A percentile compares a stretch with the other conserved stretches of the same genome.
phyloP scores from a whole-genome alignment of 2,329 filamentous ascomycete genomes.

The Tolypocladium sp. region DNA sequence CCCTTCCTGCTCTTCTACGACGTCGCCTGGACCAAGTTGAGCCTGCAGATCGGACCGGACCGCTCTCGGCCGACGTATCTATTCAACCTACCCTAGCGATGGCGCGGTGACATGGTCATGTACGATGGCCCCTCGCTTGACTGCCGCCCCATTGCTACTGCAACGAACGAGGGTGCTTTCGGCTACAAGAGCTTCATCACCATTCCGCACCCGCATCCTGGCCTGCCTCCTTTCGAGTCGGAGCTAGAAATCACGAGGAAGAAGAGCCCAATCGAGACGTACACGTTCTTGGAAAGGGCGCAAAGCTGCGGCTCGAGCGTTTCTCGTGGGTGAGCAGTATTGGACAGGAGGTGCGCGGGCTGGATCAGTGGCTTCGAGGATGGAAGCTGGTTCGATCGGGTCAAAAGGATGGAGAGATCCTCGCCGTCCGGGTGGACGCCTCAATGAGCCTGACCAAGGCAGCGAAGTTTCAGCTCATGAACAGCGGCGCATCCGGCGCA shows the following conservation, averaged over 20 bases:
- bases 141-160: neutral
- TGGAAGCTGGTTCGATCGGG: neutral
- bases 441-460: neutral
- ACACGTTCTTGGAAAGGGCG: neutral
- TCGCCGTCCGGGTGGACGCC: neutral
- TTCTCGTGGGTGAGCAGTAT: neutral
- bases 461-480: neutral
- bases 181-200: neutral
- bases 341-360: neutral
- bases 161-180: neutral
- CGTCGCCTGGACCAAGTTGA: neutral
- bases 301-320: neutral
- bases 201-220: neutral
- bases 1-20: neutral
- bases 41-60: neutral
- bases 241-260: neutral
- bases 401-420: neutral
- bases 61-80: neutral
- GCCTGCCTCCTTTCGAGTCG: neutral
- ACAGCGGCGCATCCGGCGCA: neutral
- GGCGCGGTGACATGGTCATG: neutral
- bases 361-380: neutral
- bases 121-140: neutral
- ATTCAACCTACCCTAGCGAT: neutral
- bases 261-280: neutral